These are phyloP conservation scores for Carex arenaria DNA, from an alignment of 202 grass and related monocot species.

Conservation along the genomic window DNA sequence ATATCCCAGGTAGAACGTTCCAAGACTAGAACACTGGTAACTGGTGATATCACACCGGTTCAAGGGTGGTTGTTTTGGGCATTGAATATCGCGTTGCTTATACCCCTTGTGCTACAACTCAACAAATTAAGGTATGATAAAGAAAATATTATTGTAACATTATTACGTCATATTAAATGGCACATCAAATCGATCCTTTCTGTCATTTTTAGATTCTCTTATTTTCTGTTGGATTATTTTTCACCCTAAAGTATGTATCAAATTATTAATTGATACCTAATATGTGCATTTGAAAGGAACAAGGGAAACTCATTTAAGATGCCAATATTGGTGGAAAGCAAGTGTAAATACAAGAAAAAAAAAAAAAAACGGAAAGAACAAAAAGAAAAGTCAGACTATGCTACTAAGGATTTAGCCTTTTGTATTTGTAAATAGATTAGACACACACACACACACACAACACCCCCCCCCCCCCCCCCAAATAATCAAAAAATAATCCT, in stretches of 20 bases:
- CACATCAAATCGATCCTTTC: neutral
- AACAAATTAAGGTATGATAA: constrained; percentile 7
- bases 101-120: neutral
- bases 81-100: neutral
- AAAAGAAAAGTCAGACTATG: too few species aligned
- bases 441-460: too few species aligned
- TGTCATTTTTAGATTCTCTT: neutral
- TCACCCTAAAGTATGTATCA: neutral
- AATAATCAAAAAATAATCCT: too few species aligned
- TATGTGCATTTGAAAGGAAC: neutral
- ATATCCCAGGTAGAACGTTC: constrained; percentile 29
- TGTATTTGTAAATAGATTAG: too few species aligned
- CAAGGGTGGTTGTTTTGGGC: constrained; percentile 24
- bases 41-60: constrained; percentile 31
- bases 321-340: neutral
- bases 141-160: neutral
- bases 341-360: neutral
- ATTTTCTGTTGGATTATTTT: neutral
- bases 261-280: too few species aligned
- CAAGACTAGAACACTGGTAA: constrained; percentile 31
- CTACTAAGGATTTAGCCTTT: too few species aligned
- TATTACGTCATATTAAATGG: neutral
- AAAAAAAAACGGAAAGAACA: neutral
- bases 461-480: too few species aligned
- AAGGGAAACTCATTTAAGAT: neutral